phyloP scores from a whole-genome alignment of 75 land plant species.

The Azolla pinnata region DNA sequence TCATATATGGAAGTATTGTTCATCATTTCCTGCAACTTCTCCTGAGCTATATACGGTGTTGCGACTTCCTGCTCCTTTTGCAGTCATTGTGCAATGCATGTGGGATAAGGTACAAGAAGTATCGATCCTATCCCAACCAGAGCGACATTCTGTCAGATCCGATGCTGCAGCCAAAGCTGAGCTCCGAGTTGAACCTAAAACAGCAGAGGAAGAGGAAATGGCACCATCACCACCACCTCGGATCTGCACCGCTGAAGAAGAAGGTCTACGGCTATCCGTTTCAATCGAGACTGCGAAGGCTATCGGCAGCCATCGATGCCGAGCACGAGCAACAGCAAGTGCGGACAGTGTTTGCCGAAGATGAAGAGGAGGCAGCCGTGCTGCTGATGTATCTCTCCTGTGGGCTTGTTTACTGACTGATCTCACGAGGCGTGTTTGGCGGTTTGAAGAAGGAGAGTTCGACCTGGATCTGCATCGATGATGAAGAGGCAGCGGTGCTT shows the following conservation, averaged over 20 bases:
- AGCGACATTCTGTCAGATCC: neutral
- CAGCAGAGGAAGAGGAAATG: slow-evolving; percentile 1
- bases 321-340: neutral
- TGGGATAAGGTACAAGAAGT: slow-evolving; percentile 47
- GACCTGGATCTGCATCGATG: too few relatives aligned
- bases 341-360: slow-evolving; percentile 18
- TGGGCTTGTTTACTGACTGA: slow-evolving; percentile 14
- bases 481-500: too few relatives aligned
- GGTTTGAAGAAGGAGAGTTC: too few relatives aligned
- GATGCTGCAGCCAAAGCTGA: too few relatives aligned
- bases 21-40: too few relatives aligned
- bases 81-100: slow-evolving; percentile 59
- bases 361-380: slow-evolving; percentile 48
- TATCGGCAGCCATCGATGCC: too few relatives aligned
- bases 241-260: slow-evolving; percentile 1
- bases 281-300: too few relatives aligned
- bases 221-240: neutral
- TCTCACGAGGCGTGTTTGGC: too few relatives aligned
- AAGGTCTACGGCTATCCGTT: too few relatives aligned
- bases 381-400: slow-evolving; percentile 47
- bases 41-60: too few relatives aligned
- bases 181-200: too few relatives aligned
- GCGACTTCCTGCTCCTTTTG: neutral
- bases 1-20: too few relatives aligned
- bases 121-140: slow-evolving; percentile 7